Evolutionary conservation across 352 stramenopile genomes (phyloP).

Genomic region (Phytophthora rubi): DNA sequence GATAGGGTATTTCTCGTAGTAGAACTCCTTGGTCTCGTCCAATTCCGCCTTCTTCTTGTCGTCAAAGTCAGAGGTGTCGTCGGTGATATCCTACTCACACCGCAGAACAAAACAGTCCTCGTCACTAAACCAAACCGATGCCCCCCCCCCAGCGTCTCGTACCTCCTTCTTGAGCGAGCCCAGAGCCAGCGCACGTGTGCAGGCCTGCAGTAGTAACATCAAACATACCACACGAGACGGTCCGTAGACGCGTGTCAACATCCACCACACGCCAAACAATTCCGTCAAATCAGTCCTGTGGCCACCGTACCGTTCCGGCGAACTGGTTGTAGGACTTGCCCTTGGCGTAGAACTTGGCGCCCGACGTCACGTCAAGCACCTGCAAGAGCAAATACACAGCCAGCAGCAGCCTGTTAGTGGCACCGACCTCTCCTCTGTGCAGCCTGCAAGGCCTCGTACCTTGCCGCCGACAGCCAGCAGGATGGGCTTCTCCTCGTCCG

Average conservation of each 20-base stretch:
- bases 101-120: not conserved
- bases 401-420: conserved; percentile 9
- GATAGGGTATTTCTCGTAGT: conserved; percentile 87
- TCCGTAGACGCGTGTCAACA: conserved; percentile 10
- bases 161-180: conserved; percentile 78
- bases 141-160: not conserved
- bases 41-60: conserved; percentile 68
- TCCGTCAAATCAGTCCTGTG: conserved; percentile 2
- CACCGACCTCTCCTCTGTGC: not conserved
- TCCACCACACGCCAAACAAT: not conserved
- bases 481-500: conserved; percentile 68
- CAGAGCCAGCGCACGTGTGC: conserved; percentile 73
- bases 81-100: conserved; percentile 63
- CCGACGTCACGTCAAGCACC: conserved; percentile 75
- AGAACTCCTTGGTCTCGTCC: conserved; percentile 75
- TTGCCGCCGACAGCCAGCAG: conserved; percentile 76
- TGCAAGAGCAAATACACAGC: conserved; percentile 19
- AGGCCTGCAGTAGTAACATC: conserved; percentile 51
- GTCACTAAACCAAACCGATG: not conserved
- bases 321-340: conserved; percentile 81
- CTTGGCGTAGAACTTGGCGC: conserved; percentile 78
- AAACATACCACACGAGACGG: not conserved
- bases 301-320: conserved; percentile 56
- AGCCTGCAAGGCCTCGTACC: conserved; percentile 32
- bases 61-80: conserved; percentile 74